Percentiles rank a stretch among this genome's conserved stretches.
These are phyloP conservation scores for Ceratobasidium sp. DNA, from an alignment of 1,284 basidiomycete species.

Conservation along the genomic window DNA sequence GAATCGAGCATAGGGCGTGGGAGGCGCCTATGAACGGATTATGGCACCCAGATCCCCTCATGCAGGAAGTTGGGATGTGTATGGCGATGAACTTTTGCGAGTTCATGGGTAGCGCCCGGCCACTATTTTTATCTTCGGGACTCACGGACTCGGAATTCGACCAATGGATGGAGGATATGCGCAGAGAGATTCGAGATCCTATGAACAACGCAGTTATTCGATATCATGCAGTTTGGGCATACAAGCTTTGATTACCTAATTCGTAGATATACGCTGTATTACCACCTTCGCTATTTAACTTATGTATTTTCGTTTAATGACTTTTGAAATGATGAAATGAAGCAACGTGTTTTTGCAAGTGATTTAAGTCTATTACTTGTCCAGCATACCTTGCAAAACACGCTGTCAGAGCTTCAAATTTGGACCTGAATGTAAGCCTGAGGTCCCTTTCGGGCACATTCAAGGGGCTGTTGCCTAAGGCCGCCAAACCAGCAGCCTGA, in stretches of 20 bases:
- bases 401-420: no score
- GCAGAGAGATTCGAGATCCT: constrained; percentile 13
- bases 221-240: constrained; percentile 11
- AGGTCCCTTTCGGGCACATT: no score
- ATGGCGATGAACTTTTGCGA: constrained; percentile 33
- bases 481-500: no score
- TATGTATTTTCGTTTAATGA: constrained; percentile 2
- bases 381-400: no score
- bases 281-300: neutral
- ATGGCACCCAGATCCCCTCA: constrained; percentile 19
- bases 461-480: no score
- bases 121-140: constrained; percentile 14
- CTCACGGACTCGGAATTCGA: neutral
- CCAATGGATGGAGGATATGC: constrained; percentile 10
- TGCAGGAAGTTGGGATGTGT: constrained; percentile 28
- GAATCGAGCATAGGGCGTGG: neutral
- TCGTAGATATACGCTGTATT: neutral
- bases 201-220: constrained; percentile 24
- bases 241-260: neutral
- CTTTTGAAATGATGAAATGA: neutral
- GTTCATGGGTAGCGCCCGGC: constrained; percentile 12
- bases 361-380: no score
- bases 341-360: neutral
- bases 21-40: constrained; percentile 17
- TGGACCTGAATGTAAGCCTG: neutral